Base-by-base conservation (phyloP, 2,329 filamentous ascomycete species). In the Colletotrichum zoysiae region DNA sequence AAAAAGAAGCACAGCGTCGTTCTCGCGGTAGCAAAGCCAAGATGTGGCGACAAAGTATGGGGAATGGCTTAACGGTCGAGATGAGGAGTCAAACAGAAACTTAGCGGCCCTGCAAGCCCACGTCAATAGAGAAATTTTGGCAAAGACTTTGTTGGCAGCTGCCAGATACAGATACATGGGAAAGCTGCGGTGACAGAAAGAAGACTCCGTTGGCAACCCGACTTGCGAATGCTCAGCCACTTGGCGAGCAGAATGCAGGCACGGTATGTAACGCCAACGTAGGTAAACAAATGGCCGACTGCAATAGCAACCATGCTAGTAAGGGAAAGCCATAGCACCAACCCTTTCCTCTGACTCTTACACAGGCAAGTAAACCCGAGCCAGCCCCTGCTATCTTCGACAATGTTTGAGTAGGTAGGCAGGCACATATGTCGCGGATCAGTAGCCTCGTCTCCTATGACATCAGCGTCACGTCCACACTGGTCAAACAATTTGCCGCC, bases 381-480 rank as follows among this genome's bases (percentile, higher is more conserved):
- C 35, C 11, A 30, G 5, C 30, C 23, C 51, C 40, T 44, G 51
- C 30, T 65, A 38, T 60, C 59, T 55, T 59, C 46, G 44, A 66
- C 55, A 48, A 33, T 66, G 30, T 30, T 60, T 66, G 55, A 40
- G n/a, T 26, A 44, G 40, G n/a, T 26, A 44, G 40, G 51, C 30
- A 67, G 64, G 51, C 26, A 48, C 26, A 44, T 51, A 58, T 42
- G 40, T 48, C 26, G 44, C 35, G 35, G 26, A 33, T 30, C 33
- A 20, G 51, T 58, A 58, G 62, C 44, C 55, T 65, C 67, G 42
- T 61, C 35, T 42, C 59, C 59, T 40, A 50, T 50, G 67, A n/a
- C 64, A 61, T 50, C 42, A 26, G 64, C 57, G 42, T 70, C 64
- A 64, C 67, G 57, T 71, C 64, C 68, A 12, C 26, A 67, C 62